A percentile compares a stretch with the other conserved stretches of the same genome.
Evolutionary conservation across 108 stramenopile genomes (phyloP).

Genomic region (Pelagomonas calceolata): DNA sequence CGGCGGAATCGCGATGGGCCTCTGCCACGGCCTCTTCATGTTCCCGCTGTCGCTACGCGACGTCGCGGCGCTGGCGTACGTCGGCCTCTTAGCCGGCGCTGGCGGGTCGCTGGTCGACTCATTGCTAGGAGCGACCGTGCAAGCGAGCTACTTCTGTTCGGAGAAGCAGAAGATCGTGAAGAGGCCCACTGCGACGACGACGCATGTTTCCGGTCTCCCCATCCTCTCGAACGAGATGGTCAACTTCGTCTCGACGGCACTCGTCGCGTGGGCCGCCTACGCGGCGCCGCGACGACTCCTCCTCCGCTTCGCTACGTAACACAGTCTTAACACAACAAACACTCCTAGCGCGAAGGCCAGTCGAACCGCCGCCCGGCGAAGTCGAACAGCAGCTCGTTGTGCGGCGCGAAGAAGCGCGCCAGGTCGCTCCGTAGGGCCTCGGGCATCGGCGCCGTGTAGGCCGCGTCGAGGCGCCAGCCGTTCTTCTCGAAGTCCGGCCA

Average conservation of each 20-base stretch:
- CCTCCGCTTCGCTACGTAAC: no score
- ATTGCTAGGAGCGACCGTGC: slow-evolving; percentile 20
- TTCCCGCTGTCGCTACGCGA: neutral
- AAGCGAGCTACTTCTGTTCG: slow-evolving; percentile 12
- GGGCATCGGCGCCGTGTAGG: neutral
- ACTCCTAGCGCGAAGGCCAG: neutral
- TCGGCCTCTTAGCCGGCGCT: slow-evolving; percentile 9
- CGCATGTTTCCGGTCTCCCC: slow-evolving; percentile 11
- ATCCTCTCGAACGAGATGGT: slow-evolving; percentile 18
- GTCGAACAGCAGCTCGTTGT: neutral
- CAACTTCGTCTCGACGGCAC: slow-evolving; percentile 11
- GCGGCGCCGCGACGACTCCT: no score
- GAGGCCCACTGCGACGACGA: neutral
- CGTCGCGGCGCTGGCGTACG: slow-evolving; percentile 5
- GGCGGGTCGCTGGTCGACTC: slow-evolving; percentile 20
- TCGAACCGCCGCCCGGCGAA: neutral
- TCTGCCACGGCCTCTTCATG: neutral
- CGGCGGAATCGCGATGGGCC: slow-evolving; percentile 14
- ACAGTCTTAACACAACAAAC: no score
- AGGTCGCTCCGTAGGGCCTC: neutral
- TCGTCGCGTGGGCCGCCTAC: no score
- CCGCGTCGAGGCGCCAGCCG: neutral
- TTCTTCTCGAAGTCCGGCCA: neutral
- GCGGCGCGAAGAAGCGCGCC: neutral
- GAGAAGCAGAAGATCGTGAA: slow-evolving; percentile 4